Evolutionary conservation across 2,329 filamentous ascomycete genomes (phyloP).

Genomic region (Stachybotrys chlorohalonatus): DNA sequence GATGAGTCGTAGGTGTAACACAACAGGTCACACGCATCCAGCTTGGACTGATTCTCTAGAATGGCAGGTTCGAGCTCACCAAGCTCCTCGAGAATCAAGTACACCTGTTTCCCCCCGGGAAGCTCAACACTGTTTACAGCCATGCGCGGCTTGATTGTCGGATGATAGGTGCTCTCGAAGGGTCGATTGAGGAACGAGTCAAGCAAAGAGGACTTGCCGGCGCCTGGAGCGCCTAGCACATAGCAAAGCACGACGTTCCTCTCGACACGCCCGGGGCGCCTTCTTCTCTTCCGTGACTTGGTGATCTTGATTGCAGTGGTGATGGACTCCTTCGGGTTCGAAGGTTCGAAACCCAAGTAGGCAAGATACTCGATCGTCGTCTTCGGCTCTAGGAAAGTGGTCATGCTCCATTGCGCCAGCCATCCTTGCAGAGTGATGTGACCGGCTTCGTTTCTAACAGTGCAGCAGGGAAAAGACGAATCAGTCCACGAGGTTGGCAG

Average conservation of each 20-base stretch:
- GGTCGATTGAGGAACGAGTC: slow-evolving; percentile 86
- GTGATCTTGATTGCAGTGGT: slow-evolving; percentile 86
- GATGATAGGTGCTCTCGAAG: slow-evolving; percentile 75
- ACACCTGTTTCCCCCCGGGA: slow-evolving; percentile 92
- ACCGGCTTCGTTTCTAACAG: slow-evolving; percentile 89
- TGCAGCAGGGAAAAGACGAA: slow-evolving; percentile 83
- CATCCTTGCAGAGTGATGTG: slow-evolving; percentile 95
- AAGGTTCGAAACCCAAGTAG: slow-evolving; percentile 86
- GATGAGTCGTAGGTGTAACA: slow-evolving; percentile 97
- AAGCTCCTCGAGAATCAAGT: slow-evolving; percentile 89
- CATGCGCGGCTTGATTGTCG: slow-evolving; percentile 88
- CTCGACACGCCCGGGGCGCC: slow-evolving; percentile 75
- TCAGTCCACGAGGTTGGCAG: slow-evolving; percentile 81
- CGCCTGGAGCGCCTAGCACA: slow-evolving; percentile 73
- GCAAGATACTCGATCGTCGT: slow-evolving; percentile 94
- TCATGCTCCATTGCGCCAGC: slow-evolving; percentile 99
- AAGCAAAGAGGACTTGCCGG: slow-evolving; percentile 85
- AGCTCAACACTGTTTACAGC: slow-evolving; percentile 96
- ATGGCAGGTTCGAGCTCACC: slow-evolving; percentile 94
- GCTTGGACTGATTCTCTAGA: slow-evolving; percentile 79
- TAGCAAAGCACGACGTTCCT: slow-evolving; percentile 94
- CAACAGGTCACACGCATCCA: slow-evolving; percentile 87
- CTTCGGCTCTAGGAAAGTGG: slow-evolving; percentile 90
- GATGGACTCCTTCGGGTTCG: slow-evolving; percentile 65
- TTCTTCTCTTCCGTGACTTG: slow-evolving; percentile 78